These are phyloP conservation scores for Heimioporus sp. DNA, from an alignment of 768 basidiomycete genomes.

Conservation along the genomic window DNA sequence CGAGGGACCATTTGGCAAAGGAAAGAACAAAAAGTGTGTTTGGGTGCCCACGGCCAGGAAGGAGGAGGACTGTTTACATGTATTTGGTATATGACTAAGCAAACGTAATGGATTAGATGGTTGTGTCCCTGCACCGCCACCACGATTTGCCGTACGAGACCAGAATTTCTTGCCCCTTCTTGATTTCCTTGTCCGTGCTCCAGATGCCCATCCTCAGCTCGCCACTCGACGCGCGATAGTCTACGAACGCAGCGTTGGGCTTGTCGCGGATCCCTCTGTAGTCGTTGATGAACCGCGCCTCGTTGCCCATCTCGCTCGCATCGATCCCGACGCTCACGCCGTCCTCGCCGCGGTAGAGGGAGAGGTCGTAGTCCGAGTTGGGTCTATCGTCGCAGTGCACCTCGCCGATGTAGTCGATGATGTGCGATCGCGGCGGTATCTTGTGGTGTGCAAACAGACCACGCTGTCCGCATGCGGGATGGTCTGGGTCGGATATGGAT, in stretches of 20 bases:
- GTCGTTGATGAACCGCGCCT: slow-evolving; percentile 88
- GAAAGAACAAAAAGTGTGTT: not conserved
- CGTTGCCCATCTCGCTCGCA: slow-evolving; percentile 75
- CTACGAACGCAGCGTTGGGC: slow-evolving; percentile 72
- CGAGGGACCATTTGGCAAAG: slow-evolving; percentile 47
- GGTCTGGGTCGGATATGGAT: slow-evolving; percentile 48
- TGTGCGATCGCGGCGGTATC: slow-evolving; percentile 61
- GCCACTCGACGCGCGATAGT: slow-evolving; percentile 49
- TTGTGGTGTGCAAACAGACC: slow-evolving; percentile 80
- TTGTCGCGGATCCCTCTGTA: slow-evolving; percentile 72
- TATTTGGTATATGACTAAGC: slow-evolving; percentile 26
- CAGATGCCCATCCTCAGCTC: slow-evolving; percentile 79
- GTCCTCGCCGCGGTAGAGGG: slow-evolving; percentile 58
- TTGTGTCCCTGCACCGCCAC: slow-evolving; percentile 55
- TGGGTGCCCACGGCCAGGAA: not conserved
- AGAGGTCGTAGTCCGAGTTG: slow-evolving; percentile 85
- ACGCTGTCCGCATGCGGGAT: slow-evolving; percentile 77
- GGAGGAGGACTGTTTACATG: slow-evolving; percentile 6
- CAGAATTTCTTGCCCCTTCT: slow-evolving; percentile 80
- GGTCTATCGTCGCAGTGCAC: slow-evolving; percentile 76
- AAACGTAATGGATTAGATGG: no score
- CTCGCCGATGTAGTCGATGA: slow-evolving; percentile 83
- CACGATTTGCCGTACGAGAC: slow-evolving; percentile 88
- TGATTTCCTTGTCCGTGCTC: slow-evolving; percentile 56
- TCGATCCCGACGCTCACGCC: slow-evolving; percentile 75